Conservation (phyloP, 2,329 filamentous ascomycete species). For the Ascochyta lentis region DNA sequence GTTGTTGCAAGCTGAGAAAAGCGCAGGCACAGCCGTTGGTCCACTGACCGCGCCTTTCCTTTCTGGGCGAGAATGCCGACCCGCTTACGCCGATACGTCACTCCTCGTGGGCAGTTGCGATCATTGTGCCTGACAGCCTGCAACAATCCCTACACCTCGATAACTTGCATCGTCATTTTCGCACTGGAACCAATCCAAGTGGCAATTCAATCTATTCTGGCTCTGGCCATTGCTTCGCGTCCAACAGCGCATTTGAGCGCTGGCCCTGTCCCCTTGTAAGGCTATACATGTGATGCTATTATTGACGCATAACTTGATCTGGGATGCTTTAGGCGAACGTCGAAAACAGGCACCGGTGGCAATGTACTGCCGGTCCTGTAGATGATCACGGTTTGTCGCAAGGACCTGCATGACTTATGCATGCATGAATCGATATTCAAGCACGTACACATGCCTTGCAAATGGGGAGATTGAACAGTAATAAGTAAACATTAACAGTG, state of each 20-base stretch:
- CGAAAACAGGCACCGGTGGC: neutral
- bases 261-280: neutral
- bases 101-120: neutral
- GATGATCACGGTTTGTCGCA: neutral
- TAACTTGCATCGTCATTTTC: slow-evolving; percentile 6
- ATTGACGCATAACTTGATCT: neutral
- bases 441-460: neutral
- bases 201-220: neutral
- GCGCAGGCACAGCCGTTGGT: slow-evolving; percentile 3
- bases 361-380: neutral
- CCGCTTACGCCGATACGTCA: slow-evolving; percentile 9
- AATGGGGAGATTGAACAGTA: neutral
- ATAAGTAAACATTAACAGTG: slow-evolving; percentile 13
- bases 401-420: neutral
- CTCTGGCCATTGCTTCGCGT: neutral
- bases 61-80: neutral
- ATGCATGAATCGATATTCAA: neutral
- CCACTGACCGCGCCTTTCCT: neutral
- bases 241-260: neutral
- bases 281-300: slow-evolving; percentile 1
- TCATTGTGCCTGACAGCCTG: slow-evolving; percentile 10
- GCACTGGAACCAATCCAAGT: neutral
- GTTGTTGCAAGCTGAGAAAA: neutral
- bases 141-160: neutral
- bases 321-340: neutral